Evolutionary conservation across 2,329 filamentous ascomycete species (phyloP), one percentile per base, ranked within the genome.

Genomic region (Cladophialophora yegresii): DNA sequence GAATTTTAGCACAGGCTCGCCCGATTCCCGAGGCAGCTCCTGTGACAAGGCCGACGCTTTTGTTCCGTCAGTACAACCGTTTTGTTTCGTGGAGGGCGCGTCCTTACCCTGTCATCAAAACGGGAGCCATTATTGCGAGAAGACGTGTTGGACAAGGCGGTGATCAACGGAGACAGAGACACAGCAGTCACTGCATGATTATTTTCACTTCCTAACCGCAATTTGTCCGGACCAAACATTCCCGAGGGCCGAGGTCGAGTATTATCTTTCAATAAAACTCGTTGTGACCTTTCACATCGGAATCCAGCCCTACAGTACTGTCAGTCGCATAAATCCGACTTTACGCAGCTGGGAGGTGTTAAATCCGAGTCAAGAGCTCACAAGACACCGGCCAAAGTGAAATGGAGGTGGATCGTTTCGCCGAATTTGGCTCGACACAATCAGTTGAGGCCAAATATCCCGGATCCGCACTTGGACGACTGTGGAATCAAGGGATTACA

Each of bases 21-120:
- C 68, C 68, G 23, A 69, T 70, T 13, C 68, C 68, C 9, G 68
- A 68, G 3, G 61, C 68, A 22, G 64, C 66, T 28, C 66, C 68
- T 4, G 68, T 70, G 28, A 70, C 49, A 12, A 70, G 59, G 36
- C 51, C 68, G 33, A 68, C 60, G 6, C 61, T 64, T 49, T 59
- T 40, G 49, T 36, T 51, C 20, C 32, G 50, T 61, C 30, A 64
- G 62, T 53, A 56, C 13, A 47, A 54, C n/a, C n/a, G 12, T 22
- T 30, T 20, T 30, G 10, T 10, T 56, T 47, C 22, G 50, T 40
- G 26, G 26, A 47, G n/a, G 8, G 10, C 30, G 28, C 22, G 20
- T 61, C 13, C 55, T 59, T 61, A 64, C 62, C 62, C 62, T 56
- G 56, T 64, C 62, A 64, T 64, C 50, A 64, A 61, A 16, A 61